Conservation (phyloP, 2,329 filamentous ascomycete species). For the Arthrobotrys sinensis region DNA sequence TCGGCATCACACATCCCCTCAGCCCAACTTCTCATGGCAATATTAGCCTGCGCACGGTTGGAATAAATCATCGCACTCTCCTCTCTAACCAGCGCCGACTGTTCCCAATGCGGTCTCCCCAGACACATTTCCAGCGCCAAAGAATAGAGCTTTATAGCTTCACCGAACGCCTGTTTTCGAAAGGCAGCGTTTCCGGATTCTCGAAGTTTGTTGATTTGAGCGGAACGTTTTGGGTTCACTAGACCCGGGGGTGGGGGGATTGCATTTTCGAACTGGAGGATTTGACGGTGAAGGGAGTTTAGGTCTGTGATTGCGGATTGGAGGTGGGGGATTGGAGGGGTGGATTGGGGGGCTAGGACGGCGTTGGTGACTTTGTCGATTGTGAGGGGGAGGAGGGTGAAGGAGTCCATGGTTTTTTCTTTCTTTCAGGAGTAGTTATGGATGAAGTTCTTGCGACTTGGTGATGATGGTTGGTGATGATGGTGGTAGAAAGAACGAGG, state of each 20-base stretch:
- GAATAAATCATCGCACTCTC: constrained; percentile 85
- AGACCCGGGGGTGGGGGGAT: constrained; percentile 89
- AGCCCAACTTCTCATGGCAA: constrained; percentile 85
- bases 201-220: constrained; percentile 89
- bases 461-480: constrained; percentile 78
- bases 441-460: not conserved
- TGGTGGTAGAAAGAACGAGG: constrained; percentile 93
- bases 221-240: constrained; percentile 91
- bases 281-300: constrained; percentile 82
- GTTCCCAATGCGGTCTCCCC: constrained; percentile 87
- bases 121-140: constrained; percentile 93
- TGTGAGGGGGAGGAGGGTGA: constrained; percentile 84
- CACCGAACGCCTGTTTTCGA: constrained; percentile 81
- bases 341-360: constrained; percentile 71
- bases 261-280: constrained; percentile 76
- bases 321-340: constrained; percentile 71
- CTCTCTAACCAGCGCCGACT: constrained; percentile 84
- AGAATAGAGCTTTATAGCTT: constrained; percentile 85
- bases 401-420: constrained; percentile 72
- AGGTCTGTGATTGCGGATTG: constrained; percentile 79
- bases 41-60: constrained; percentile 91
- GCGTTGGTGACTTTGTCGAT: constrained; percentile 87
- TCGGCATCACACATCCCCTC: constrained; percentile 91
- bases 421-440: constrained; percentile 1
- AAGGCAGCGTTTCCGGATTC: constrained; percentile 87